phyloP scores from a whole-genome alignment of 2,329 filamentous ascomycete species.

The Thelonectria discophora region DNA sequence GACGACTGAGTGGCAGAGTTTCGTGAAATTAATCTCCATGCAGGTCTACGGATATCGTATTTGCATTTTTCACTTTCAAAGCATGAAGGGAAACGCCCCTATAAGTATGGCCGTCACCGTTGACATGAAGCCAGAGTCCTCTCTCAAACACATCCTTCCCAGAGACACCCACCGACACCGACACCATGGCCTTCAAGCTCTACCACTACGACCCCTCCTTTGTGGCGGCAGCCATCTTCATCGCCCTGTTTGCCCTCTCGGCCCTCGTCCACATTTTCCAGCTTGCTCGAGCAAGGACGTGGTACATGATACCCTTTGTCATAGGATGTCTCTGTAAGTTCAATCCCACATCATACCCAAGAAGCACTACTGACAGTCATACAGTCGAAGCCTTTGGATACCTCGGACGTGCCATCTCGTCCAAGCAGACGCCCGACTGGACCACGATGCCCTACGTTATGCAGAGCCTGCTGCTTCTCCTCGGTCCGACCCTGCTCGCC shows the following conservation, averaged over 20 bases:
- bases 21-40: background rate
- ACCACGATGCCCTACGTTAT: conserved; percentile 47
- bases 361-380: background rate
- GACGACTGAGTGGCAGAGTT: too few species aligned
- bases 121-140: too few species aligned
- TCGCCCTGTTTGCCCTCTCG: background rate
- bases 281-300: background rate
- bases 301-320: conserved; percentile 51
- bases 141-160: too few species aligned
- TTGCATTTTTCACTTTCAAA: too few species aligned
- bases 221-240: background rate
- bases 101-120: too few species aligned
- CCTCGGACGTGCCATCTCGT: conserved; percentile 55
- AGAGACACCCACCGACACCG: too few species aligned
- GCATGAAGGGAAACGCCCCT: background rate
- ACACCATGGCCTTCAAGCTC: background rate
- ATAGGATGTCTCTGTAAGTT: conserved; percentile 57
- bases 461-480: conserved; percentile 45
- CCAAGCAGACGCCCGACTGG: conserved; percentile 45
- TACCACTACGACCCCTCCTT: conserved; percentile 11
- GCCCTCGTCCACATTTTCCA: background rate
- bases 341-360: background rate
- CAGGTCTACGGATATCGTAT: background rate
- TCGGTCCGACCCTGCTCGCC: conserved; percentile 52
- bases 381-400: conserved; percentile 45